These are phyloP conservation scores for Syzygium aromaticum DNA, from an alignment of 345 rosid genomes.

Conservation along the genomic window DNA sequence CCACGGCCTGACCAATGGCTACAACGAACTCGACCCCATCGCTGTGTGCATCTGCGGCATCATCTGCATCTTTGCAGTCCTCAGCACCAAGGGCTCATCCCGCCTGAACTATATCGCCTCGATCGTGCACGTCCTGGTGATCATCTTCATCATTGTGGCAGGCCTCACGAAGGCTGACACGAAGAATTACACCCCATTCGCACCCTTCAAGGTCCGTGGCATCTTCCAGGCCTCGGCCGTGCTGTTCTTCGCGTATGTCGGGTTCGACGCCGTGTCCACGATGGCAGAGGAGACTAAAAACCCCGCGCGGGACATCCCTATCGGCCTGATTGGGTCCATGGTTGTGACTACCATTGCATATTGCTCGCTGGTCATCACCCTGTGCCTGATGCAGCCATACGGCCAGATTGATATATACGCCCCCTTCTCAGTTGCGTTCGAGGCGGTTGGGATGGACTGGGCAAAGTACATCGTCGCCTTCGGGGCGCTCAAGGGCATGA, in stretches of 20 bases:
- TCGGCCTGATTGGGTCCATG: constrained; percentile 39
- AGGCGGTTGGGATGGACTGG: constrained; percentile 30
- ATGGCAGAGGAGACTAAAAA: constrained; percentile 45
- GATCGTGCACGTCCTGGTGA: constrained; percentile 21
- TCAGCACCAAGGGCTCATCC: constrained; percentile 45
- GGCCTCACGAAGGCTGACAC: constrained; percentile 32
- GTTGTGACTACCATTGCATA: constrained; percentile 7
- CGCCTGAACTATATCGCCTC: constrained; percentile 37
- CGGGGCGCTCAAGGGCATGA: constrained; percentile 40
- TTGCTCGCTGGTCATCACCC: constrained; percentile 14
- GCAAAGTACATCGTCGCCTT: constrained; percentile 36
- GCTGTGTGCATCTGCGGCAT: constrained; percentile 14
- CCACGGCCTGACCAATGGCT: constrained; percentile 14
- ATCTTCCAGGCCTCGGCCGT: constrained; percentile 28
- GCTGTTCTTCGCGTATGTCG: constrained; percentile 37
- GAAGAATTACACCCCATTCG: constrained; percentile 14
- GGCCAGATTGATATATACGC: constrained; percentile 11
- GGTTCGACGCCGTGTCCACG: constrained; percentile 38
- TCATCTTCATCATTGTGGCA: constrained; percentile 33
- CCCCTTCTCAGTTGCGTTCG: constrained; percentile 31
- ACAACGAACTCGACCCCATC: constrained; percentile 30
- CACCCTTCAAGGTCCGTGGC: constrained; percentile 23
- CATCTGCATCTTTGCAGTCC: constrained; percentile 31
- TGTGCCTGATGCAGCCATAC: constrained; percentile 32
- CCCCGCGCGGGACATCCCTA: constrained; percentile 30